phyloP scores from a whole-genome alignment of 1,139 yeast species.

The Taiozyma sp. region DNA sequence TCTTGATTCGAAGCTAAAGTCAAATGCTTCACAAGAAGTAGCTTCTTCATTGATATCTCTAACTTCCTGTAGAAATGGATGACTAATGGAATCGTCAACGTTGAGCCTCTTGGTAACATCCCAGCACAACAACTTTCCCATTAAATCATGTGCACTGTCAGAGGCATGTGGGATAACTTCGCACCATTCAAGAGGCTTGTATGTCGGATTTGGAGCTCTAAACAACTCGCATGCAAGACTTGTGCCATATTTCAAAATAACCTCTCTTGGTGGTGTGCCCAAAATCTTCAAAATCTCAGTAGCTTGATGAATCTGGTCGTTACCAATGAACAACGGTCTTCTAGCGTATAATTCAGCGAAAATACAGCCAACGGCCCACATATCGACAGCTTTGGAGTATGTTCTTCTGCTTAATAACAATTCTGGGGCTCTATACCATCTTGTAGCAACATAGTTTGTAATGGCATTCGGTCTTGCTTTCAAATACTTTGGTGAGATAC shows the following conservation, averaged over 20 bases:
- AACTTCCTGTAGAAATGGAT: slow-evolving; percentile 42
- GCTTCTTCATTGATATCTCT: slow-evolving; percentile 50
- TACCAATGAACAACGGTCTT: slow-evolving; percentile 66
- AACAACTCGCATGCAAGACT: slow-evolving; percentile 36
- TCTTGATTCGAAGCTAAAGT: slow-evolving; percentile 52
- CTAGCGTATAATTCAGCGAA: slow-evolving; percentile 70
- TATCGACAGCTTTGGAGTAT: slow-evolving; percentile 56
- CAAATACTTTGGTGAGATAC: slow-evolving; percentile 45
- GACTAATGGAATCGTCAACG: slow-evolving; percentile 47
- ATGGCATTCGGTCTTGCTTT: slow-evolving; percentile 38
- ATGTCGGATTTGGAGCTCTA: slow-evolving; percentile 35
- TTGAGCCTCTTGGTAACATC: slow-evolving; percentile 42
- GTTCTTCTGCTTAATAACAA: slow-evolving; percentile 57
- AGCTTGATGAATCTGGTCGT: slow-evolving; percentile 58
- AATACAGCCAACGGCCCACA: slow-evolving; percentile 85
- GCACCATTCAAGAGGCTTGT: slow-evolving; percentile 39
- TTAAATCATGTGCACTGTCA: slow-evolving; percentile 38
- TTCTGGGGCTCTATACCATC: slow-evolving; percentile 97
- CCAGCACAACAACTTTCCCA: slow-evolving; percentile 56
- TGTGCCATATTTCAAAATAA: slow-evolving; percentile 30
- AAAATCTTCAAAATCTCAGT: slow-evolving; percentile 55
- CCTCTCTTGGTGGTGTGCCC: slow-evolving; percentile 51
- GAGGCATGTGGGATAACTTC: slow-evolving; percentile 57
- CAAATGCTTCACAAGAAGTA: slow-evolving; percentile 40
- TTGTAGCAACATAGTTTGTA: slow-evolving; percentile 87